Percentiles rank a stretch among this genome's conserved stretches.
Conservation (phyloP, 768 basidiomycete species). For the Phanerochaete sordida region DNA sequence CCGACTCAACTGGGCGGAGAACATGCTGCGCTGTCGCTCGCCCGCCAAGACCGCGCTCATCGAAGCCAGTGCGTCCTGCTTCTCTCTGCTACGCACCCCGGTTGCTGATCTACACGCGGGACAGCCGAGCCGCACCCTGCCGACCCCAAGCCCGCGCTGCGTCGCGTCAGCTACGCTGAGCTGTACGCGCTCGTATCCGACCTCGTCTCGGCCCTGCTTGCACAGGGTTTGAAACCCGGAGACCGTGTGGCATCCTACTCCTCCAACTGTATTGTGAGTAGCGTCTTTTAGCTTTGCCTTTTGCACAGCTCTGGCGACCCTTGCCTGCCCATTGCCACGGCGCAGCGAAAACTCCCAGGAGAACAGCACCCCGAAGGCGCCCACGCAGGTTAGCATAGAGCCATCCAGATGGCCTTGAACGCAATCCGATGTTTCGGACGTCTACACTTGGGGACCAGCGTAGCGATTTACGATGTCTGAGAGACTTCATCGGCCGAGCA, state of each 20-base stretch:
- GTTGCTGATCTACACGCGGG: conserved; percentile 15
- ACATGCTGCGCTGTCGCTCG: conserved; percentile 63
- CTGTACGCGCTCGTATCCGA: conserved; percentile 56
- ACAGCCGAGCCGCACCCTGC: conserved; percentile 62
- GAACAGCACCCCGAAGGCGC: not conserved
- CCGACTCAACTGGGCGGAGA: conserved; percentile 77
- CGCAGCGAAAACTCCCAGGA: not conserved
- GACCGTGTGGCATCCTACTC: conserved; percentile 77
- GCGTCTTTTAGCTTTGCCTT: conserved; percentile 7
- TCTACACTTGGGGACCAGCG: not conserved
- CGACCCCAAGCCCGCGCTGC: conserved; percentile 39
- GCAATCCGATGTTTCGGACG: not conserved
- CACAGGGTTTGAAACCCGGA: conserved; percentile 52
- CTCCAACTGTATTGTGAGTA: conserved; percentile 71
- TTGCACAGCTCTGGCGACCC: not conserved
- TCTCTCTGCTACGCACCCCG: not conserved
- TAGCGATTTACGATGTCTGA: not conserved
- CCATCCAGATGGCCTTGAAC: not conserved
- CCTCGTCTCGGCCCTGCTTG: conserved; percentile 53
- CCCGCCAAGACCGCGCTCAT: conserved; percentile 60
- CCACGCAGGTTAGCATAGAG: not conserved
- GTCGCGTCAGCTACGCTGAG: conserved; percentile 50
- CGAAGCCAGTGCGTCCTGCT: conserved; percentile 48
- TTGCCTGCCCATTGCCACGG: not conserved
- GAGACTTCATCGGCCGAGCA: not conserved